Base-by-base conservation (phyloP, 192 early-diverging fungal species). In the Gamsiella multidivaricata region DNA sequence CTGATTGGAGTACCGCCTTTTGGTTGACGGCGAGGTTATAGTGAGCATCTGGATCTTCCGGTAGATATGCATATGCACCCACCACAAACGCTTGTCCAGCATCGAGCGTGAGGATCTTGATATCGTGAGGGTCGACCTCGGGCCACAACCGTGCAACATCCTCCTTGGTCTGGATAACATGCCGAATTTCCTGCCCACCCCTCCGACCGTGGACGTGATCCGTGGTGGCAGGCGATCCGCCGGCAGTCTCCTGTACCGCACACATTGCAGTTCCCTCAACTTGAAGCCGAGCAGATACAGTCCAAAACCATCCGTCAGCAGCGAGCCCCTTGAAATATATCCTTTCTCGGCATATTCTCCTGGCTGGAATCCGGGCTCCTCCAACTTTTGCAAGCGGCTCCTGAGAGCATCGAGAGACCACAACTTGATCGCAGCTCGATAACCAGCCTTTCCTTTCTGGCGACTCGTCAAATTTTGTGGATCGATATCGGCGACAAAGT, bases 21-120 rank as follows among this genome's bases (percentile, higher is more conserved):
- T 47, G 39, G 1, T 42, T 55, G 2, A 65, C 29, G 5, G 53
- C 51, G 28, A 65, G 3, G 41, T 65, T 55, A 18, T 34, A 49
- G 29, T n/a, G n/a, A n/a, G n/a, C n/a, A n/a, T n/a, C n/a, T n/a
- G n/a, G n/a, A n/a, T n/a, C 28, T 5, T 39, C 37, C 37, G 59
- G 59, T 32, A 61, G 5, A 43, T 61, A 29, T 0, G 42, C 64
- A 32, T 20, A 45, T 9, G 29, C 64, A 3, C 53, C 64, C 17
- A 47, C 39, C 22, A 66, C 64, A 22, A 17, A 66, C 0, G 53
- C 64, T 11, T 66, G 64, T 0, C 64, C 64, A 5, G 26, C 39
- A 36, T 66, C 64, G 0, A 66, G 10, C 4, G 39, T 33, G 0
- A 65, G 52, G 2, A 31, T 31, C 51, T 65, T 65, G 50, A 54